A percentile compares a stretch with the other conserved stretches of the same genome.
Evolutionary conservation across 176 grass and related monocot species (phyloP).

Genomic region (Lolium perenne): DNA sequence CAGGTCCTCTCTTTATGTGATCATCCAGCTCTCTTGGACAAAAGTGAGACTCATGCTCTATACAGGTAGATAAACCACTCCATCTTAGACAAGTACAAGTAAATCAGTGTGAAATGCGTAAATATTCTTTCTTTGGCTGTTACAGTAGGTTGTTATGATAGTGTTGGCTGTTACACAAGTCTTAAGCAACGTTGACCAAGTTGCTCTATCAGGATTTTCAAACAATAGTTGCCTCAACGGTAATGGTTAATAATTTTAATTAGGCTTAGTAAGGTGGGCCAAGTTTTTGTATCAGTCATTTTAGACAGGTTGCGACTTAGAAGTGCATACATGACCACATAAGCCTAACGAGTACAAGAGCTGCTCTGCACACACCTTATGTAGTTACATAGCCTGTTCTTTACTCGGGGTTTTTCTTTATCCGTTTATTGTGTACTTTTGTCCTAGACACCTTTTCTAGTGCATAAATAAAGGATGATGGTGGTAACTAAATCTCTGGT

Average conservation of each 20-base stretch:
- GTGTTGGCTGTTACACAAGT: background rate
- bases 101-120: constrained; percentile 23
- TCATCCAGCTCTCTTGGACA: constrained; percentile 83
- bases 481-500: background rate
- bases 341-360: background rate
- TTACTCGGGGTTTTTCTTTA: background rate
- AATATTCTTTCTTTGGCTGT: background rate
- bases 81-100: constrained; percentile 3
- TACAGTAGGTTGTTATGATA: background rate
- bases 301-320: background rate
- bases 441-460: background rate
- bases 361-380: constrained; percentile 6
- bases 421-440: background rate
- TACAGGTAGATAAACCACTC: constrained; percentile 64
- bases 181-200: background rate
- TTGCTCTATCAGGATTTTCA: background rate
- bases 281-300: background rate
- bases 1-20: constrained; percentile 86
- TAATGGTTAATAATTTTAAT: background rate
- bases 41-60: constrained; percentile 84
- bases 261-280: background rate
- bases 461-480: constrained; percentile 6
- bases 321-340: background rate
- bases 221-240: constrained; percentile 11
- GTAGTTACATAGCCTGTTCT: background rate